Evolutionary conservation across 495 filamentous ascomycete genomes (phyloP).

Genomic region (Daldinia concentrica): DNA sequence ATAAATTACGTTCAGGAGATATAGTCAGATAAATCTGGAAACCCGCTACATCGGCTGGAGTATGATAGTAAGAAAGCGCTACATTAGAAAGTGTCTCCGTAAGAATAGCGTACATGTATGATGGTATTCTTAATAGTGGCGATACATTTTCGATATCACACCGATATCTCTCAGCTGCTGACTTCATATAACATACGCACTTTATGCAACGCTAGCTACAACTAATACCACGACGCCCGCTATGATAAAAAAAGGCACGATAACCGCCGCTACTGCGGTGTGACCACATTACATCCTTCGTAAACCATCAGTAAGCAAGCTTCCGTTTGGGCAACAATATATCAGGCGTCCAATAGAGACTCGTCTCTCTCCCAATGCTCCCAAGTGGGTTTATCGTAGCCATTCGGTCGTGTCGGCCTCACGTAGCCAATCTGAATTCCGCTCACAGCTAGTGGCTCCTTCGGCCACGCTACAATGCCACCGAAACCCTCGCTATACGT

Average conservation of each 20-base stretch:
- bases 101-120: background rate
- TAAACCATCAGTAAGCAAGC: conserved; percentile 14
- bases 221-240: conserved; percentile 31
- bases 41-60: background rate
- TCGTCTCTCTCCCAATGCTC: conserved; percentile 59
- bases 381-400: conserved; percentile 64
- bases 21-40: background rate
- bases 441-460: conserved; percentile 60
- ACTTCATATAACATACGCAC: conserved; percentile 17
- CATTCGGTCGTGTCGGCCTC: conserved; percentile 65
- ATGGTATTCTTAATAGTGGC: conserved; percentile 14
- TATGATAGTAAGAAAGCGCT: background rate
- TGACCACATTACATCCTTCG: conserved; percentile 27
- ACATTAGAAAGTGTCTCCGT: background rate
- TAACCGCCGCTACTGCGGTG: conserved; percentile 40
- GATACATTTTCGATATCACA: background rate
- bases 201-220: conserved; percentile 18
- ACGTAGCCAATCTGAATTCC: conserved; percentile 63
- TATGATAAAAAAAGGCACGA: conserved; percentile 31
- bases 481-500: conserved; percentile 59
- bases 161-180: conserved; percentile 2
- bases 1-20: background rate
- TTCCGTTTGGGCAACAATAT: conserved; percentile 10
- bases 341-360: conserved; percentile 44
- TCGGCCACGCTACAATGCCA: conserved; percentile 60